Base-by-base conservation (phyloP, 2,329 filamentous ascomycete species). In the Paracorniculantispora psalliotae region DNA sequence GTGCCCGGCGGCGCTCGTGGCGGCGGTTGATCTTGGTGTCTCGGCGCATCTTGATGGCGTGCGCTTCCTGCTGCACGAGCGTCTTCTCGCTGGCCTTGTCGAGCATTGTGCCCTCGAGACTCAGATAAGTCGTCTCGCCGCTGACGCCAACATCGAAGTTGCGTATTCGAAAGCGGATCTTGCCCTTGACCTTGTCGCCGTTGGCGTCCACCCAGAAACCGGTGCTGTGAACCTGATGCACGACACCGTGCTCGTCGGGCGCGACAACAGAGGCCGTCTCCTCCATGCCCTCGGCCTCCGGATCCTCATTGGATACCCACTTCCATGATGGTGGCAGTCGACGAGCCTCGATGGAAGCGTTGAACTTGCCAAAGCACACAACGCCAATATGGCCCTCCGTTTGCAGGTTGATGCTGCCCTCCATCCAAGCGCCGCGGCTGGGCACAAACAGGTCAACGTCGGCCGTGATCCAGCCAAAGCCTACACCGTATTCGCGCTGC, bases 291-390 rank as follows among this genome's bases (percentile, higher is more conserved):
- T 69, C 65, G 0, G 72, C 73, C 52, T 76, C 73, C 1, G 69
- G 65, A 7, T 73, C 68, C 57, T 75, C 77, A 35, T 85, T 80
- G 12, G 86, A 83, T 17, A 91, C 80, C 88, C 91, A 97, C 62
- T 78, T 85, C 94, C 93, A 99, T 25, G 83, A 81, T 15, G 77
- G 73, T 0, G 94, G 94, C 17, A 99, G 78, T 37, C 90, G 81
- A 61, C 83, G 84, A 23, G 87, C 81, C 67, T 93, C 89, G 61
- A 99, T 90, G 46, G 88, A 91, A 1, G 93, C 90, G 65, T 94
- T 96, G 80, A 97, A 97, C 64, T 91, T 85, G 72, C 93, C 93
- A 75, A 91, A 92, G 71, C 91, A 94, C 12, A 96, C 85, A 2
- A 97, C 83, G 21, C 93, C 92, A 7, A 99, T 81, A 69, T 97